Evolutionary conservation across 805 yeast species (phyloP), one percentile per base, ranked within the genome.

Genomic region (Starmera amethionina): DNA sequence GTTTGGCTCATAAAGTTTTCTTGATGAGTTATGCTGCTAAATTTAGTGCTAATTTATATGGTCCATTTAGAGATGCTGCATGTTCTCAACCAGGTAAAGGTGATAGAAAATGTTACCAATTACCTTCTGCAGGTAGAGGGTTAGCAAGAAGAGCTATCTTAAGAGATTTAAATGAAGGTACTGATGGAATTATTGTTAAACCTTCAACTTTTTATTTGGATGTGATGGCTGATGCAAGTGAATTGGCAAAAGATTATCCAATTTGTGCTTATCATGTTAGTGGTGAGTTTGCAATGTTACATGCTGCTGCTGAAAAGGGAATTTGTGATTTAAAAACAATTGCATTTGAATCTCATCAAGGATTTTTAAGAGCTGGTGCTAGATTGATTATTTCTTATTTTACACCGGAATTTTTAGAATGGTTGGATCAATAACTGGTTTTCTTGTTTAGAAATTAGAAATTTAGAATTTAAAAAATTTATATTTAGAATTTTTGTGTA

Each of bases 41-140:
- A 59, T 93, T 93, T 58, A 71, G 85, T 44, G 97, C 97, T 30
- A 76, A 78, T 46, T 67, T 93, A 37, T 93, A 93, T 59, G 98
- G 98, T 1, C 98, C 98, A 5, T 93, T 93, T 70, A 74, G 98
- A 60, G 98, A 93, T 52, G 97, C 97, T 35, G 98, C 97, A 4
- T 93, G 94, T 31, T 82, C 95, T 39, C 70, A 80, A 4, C 97
- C 98, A 9, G 73, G 85, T 16, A 71, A 75, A 44, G 98, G 98
- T 40, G 97, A 93, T 62, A 77, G 98, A 59, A 84, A 80, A 59
- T 76, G 86, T 47, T 93, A 93, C 62, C 98, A 93, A 65, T 71
- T 93, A 44, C 98, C 98, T 9, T 73, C 89, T 4, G 94, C 88
- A 15, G 96, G 95, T 22, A 75, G 84, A 37, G 98, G 98, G 0